A percentile compares a stretch with the other conserved stretches of the same genome.
phyloP scores from a whole-genome alignment of 345 rosid genomes.

The Lepidium africanum region DNA sequence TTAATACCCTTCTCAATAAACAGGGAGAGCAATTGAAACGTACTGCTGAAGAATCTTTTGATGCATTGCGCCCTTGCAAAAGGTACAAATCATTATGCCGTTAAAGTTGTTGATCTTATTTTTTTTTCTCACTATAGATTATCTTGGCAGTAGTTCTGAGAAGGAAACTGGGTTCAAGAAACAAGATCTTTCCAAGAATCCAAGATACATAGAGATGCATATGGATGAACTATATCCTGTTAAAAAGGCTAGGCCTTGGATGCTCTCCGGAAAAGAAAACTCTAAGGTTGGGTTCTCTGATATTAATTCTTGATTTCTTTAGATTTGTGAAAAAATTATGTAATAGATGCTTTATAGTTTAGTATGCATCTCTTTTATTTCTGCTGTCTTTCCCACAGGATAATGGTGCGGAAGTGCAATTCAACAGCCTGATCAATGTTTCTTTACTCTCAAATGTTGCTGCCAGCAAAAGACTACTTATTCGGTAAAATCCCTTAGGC shows the following conservation, averaged over 20 bases:
- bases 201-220: conserved; percentile 62
- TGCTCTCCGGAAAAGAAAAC: conserved; percentile 51
- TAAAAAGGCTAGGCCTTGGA: conserved; percentile 60
- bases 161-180: conserved; percentile 45
- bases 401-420: conserved; percentile 37
- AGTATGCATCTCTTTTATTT: conserved; percentile 3
- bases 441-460: conserved; percentile 48
- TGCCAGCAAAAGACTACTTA: conserved; percentile 41
- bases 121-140: conserved; percentile 3
- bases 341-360: background rate
- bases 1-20: background rate
- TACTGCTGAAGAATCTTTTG: conserved; percentile 44
- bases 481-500: conserved; percentile 37
- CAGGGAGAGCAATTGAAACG: conserved; percentile 76
- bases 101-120: background rate
- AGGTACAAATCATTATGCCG: conserved; percentile 30
- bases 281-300: conserved; percentile 42
- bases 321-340: background rate
- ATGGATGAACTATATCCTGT: conserved; percentile 74
- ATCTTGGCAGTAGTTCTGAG: conserved; percentile 19
- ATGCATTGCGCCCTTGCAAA: conserved; percentile 30
- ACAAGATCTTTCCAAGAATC: conserved; percentile 39
- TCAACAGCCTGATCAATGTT: conserved; percentile 36
- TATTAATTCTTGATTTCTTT: conserved; percentile 1
- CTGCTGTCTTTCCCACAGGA: conserved; percentile 40